These are phyloP conservation scores for Wallacemonas rigidus DNA, from an alignment of 208 protist genomes.

Conservation along the genomic window DNA sequence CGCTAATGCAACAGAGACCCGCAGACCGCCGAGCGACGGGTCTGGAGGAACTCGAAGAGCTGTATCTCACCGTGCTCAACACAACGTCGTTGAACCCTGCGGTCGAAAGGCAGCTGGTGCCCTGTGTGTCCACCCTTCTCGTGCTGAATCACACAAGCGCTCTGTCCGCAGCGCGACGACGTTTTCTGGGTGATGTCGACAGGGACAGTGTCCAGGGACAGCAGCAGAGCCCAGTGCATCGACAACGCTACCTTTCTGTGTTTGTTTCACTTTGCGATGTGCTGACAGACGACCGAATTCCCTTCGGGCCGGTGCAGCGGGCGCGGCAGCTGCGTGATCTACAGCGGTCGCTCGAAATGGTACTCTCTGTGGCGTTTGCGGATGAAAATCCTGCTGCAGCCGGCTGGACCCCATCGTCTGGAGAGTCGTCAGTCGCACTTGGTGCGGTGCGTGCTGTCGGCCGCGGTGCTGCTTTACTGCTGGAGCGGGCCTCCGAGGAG, in stretches of 20 bases:
- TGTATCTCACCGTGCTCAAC: slow-evolving; percentile 39
- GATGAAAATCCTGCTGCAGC: not conserved
- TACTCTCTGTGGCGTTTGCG: slow-evolving; percentile 27
- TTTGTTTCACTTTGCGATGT: slow-evolving; percentile 49
- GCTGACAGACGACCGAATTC: slow-evolving; percentile 59
- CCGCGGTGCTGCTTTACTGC: slow-evolving; percentile 49
- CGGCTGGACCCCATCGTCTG: not conserved
- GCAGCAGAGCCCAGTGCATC: slow-evolving; percentile 17
- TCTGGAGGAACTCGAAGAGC: slow-evolving; percentile 41
- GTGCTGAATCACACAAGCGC: slow-evolving; percentile 29
- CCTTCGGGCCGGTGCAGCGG: slow-evolving; percentile 61
- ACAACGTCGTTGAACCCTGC: slow-evolving; percentile 9
- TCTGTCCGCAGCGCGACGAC: slow-evolving; percentile 16
- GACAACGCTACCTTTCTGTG: slow-evolving; percentile 32
- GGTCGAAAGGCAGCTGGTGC: slow-evolving; percentile 40
- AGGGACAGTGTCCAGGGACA: slow-evolving; percentile 11
- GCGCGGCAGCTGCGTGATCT: slow-evolving; percentile 53
- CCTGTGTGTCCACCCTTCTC: slow-evolving; percentile 51
- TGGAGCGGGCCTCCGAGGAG: slow-evolving; percentile 44
- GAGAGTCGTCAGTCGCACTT: slow-evolving; percentile 27
- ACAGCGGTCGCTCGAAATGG: slow-evolving; percentile 47
- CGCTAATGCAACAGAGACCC: slow-evolving; percentile 42
- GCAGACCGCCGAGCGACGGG: slow-evolving; percentile 41
- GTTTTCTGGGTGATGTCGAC: not conserved
- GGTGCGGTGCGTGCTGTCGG: slow-evolving; percentile 31